Base-by-base conservation (phyloP, 2,329 filamentous ascomycete species). In the Thermoascus crustaceus region DNA sequence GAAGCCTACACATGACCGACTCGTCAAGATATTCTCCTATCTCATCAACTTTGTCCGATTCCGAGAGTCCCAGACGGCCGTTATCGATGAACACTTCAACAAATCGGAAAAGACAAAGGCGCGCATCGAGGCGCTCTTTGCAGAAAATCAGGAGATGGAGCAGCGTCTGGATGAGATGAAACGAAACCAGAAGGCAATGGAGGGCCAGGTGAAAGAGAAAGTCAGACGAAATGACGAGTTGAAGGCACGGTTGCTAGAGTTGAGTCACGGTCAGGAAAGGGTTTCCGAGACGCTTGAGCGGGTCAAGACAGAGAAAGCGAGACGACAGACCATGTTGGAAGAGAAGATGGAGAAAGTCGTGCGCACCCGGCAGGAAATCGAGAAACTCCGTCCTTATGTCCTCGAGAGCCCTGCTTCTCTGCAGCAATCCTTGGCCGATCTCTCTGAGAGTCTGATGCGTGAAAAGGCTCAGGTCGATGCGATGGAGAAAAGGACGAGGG, bases 11-110 rank as follows among this genome's bases (percentile, higher is more conserved):
- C 85, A 93, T 55, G 82, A 85, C 39, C 83, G 91, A 29, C 74
- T 96, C 9, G 82, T 89, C 53, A 94, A 91, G 67, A 93, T 96
- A 53, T 91, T 98, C 59, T 94, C 85, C 46, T 95, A 95, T 63
- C 76, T 96, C 45, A 98, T 98, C 69, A 98, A 98, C 65, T 98
- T 98, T 63, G 88, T 96, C 48, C 80, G 91, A 35, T 98, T 96
- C 66, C 83, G 91, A 50, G 88, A 95, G 66, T 87, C 82, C 43
- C 89, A 96, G 61, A 93, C 87, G 1, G 69, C 71, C 24, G 78
- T 91, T 19, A 94, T 96, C 45, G 88, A 95, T 57, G 78, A 93
- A 58, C 84, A 96, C 63, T 91, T 91, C 67, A 91, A 94, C 68
- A 88, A 85, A 52, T 77, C 84, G 8, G 86, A 95, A 62, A 77